Evolutionary conservation across 495 filamentous ascomycete genomes (phyloP), one percentile per base, ranked within the genome.

Genomic region (Trypethelium eluteriae): DNA sequence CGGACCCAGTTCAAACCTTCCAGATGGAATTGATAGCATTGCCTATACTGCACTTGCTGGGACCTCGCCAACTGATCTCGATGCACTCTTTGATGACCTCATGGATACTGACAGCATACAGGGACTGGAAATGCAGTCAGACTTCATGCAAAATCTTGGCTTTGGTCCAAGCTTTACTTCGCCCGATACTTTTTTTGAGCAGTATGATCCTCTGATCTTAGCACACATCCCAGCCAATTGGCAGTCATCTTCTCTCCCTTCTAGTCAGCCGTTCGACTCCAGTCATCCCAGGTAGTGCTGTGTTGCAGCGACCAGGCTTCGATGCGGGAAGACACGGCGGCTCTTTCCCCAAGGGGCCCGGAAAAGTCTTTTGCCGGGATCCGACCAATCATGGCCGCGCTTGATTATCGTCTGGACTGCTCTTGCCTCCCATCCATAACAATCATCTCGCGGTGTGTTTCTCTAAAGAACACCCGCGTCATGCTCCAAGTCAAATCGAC

Each of bases 21-120:
- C 25, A 25, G 25, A 25, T 25, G 25, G 25, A 25, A 25, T 25
- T 25, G 25, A 25, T 25, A 25, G 25, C 25, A 25, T 25, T 25
- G 25, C 25, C 7, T 44, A 44, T 14, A 44, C 41, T 44, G 41
- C 41, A 44, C 6, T 7, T 44, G 14, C 14, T 44, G 41, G 41
- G 6, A 44, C 41, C 14, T 44, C 41, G 59, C n/a, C 66, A 25
- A 70, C 77, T 32, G 82, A 85, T 56, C 77, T 83, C 38, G 86
- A 88, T 64, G 80, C 84, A 2, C 83, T 87, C 41, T 81, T 87
- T 70, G 83, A 86, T 70, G 85, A 88, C 53, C 77, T 88, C 2
- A 83, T 83, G n/a, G 81, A 84, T 62, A 79, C 86, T 10, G 86
- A 88, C 68, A 82, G 82, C 34, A 82, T 81, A 7, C 83, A 86